These are phyloP conservation scores for Yarrowia osloensis DNA, from an alignment of 805 yeast genomes.

Conservation along the genomic window DNA sequence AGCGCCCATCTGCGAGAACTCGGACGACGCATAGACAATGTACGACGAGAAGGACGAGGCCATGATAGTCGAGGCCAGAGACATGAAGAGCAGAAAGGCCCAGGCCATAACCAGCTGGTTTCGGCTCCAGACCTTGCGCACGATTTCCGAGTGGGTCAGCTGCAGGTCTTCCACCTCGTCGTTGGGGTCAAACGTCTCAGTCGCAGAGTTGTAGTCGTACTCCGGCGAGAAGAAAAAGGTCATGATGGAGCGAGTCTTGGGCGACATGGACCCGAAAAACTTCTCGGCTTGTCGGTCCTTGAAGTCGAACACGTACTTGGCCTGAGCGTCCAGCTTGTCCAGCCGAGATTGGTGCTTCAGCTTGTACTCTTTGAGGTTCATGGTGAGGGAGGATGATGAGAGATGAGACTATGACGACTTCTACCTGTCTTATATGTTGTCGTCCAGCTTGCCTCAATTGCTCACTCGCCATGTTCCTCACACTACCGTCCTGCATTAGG, in stretches of 20 bases:
- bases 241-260: conserved; percentile 1
- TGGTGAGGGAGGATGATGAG: background rate
- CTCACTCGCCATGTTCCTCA: too few relatives aligned
- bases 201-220: conserved; percentile 1
- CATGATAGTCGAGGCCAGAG: background rate
- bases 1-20: conserved; percentile 16
- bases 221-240: background rate
- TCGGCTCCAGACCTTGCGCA: background rate
- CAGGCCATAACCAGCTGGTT: conserved; percentile 8
- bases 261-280: conserved; percentile 2
- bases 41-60: conserved; percentile 6
- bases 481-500: background rate
- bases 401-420: background rate
- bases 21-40: conserved; percentile 19
- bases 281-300: conserved; percentile 8
- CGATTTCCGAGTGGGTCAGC: conserved; percentile 12
- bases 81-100: conserved; percentile 10
- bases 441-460: too few relatives aligned
- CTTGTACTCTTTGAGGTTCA: background rate
- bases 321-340: background rate
- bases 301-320: conserved; percentile 9
- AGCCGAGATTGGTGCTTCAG: background rate
- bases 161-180: conserved; percentile 1
- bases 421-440: too few relatives aligned
- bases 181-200: background rate